Percentiles rank a stretch among this genome's conserved stretches.
phyloP scores from a whole-genome alignment of 83 land plant genomes.

The Picea abies region DNA sequence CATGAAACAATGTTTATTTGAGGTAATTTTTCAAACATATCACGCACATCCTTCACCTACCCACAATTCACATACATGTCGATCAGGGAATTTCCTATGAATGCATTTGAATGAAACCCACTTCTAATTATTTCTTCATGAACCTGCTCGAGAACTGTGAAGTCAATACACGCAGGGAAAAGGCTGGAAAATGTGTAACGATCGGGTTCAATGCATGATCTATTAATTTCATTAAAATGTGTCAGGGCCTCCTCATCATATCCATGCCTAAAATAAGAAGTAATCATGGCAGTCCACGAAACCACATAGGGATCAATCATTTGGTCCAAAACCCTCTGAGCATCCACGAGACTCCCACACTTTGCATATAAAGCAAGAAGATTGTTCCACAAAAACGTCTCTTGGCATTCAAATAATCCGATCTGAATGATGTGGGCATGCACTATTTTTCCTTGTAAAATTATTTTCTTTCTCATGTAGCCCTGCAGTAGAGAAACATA shows the following conservation, averaged over 20 bases:
- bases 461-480: too few species aligned
- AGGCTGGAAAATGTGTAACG: slow-evolving; percentile 23
- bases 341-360: neutral
- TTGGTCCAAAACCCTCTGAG: neutral
- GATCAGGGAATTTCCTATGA: slow-evolving; percentile 5
- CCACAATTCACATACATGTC: neutral
- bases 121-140: slow-evolving; percentile 24
- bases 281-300: neutral
- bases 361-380: neutral
- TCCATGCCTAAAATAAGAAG: neutral
- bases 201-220: slow-evolving; percentile 20
- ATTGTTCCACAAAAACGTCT: neutral
- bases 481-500: too few species aligned
- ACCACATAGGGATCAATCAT: neutral
- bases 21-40: neutral
- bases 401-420: neutral
- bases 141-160: slow-evolving; percentile 7
- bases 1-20: slow-evolving; percentile 5
- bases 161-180: slow-evolving; percentile 29
- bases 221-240: slow-evolving; percentile 26
- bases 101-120: slow-evolving; percentile 18
- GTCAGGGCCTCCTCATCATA: slow-evolving; percentile 9
- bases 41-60: neutral
- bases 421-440: neutral
- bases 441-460: neutral